Base-by-base conservation (phyloP, 2,329 filamentous ascomycete genomes). In the Botrytis sinoallii region DNA sequence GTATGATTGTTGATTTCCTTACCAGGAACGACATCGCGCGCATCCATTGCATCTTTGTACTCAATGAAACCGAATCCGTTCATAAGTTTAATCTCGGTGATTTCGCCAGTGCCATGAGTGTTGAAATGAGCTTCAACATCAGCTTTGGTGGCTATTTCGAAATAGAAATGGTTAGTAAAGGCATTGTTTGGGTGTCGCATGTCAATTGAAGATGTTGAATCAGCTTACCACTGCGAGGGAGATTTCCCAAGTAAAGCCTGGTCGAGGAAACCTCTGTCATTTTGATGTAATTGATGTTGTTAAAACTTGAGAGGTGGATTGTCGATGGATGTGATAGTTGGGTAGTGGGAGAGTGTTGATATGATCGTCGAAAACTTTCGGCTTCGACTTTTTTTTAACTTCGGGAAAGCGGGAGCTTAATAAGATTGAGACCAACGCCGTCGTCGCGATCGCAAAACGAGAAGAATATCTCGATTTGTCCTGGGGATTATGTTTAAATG, bases 41-140 rank as follows among this genome's bases (percentile, higher is more conserved):
- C 96, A 86, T 99, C 96, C 92, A 98, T 93, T 74, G 94, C 91
- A 86, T 98, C 96, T 85, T 98, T 97, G 85, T 98, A 99, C 85
- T 99, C 96, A 83, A 99, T 97, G 87, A 99, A 99, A 83, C 96
- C 96, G 83, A 99, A 99, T 81, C 96, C 96, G 83, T 97, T 98
- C 96, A 99, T 99, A 77, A 99, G 90, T 88, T 99, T 99, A 86
- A 99, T 95, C 86, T 99, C 96, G 79, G 93, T 96, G 83, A 99
- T 98, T 84, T 97, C 94, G 84, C 96, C 96, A 79, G 94, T 95
- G 82, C 95, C 96, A 90, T 98, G 94, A 81, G 91, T 94, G 83
- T 92, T 92, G 86, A 99, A 99, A 85, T 98, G 95, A 81, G 91
- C 90, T 86, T 98, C 95, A 83, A 99, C 92, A 83, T 99, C 95